Percentiles rank a stretch among this genome's conserved stretches.
phyloP scores from a whole-genome alignment of 495 filamentous ascomycete genomes.

The Cryomyces antarcticus region DNA sequence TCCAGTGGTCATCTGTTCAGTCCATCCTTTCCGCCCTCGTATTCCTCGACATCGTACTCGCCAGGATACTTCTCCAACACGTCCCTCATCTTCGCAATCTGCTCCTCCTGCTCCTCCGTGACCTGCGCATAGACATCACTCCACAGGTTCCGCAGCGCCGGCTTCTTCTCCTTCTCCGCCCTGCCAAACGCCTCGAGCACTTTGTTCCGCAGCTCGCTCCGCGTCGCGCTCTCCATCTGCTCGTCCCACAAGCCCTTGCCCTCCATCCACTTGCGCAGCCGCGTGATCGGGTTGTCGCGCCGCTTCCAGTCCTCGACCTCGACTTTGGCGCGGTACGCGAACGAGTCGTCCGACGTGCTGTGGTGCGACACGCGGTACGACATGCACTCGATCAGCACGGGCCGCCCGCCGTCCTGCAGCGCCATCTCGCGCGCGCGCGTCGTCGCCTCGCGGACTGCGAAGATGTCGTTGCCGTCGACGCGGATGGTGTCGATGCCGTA shows the following conservation, averaged over 20 bases:
- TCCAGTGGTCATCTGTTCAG: constrained; percentile 12
- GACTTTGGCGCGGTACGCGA: constrained; percentile 80
- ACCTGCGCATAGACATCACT: constrained; percentile 72
- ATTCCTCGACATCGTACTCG: constrained; percentile 73
- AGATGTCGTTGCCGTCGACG: constrained; percentile 94
- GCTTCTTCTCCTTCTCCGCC: constrained; percentile 82
- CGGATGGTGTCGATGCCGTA: constrained; percentile 96
- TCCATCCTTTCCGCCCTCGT: constrained; percentile 55
- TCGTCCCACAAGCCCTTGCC: constrained; percentile 65
- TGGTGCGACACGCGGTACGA: constrained; percentile 94
- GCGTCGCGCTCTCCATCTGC: constrained; percentile 51
- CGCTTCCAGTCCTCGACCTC: constrained; percentile 98
- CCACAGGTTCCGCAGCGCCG: constrained; percentile 57
- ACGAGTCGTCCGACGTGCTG: constrained; percentile 93
- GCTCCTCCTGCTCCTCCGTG: constrained; percentile 58
- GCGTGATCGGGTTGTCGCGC: constrained; percentile 80
- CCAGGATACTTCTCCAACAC: constrained; percentile 72
- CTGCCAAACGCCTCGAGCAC: constrained; percentile 62
- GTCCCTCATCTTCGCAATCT: constrained; percentile 58
- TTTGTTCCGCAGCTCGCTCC: constrained; percentile 44
- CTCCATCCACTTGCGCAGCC: constrained; percentile 85
- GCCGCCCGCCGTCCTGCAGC: constrained; percentile 53
- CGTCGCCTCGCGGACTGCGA: constrained; percentile 75
- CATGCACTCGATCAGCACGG: constrained; percentile 88
- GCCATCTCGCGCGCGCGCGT: constrained; percentile 58